Percentiles rank a stretch among this genome's conserved stretches.
Conservation (phyloP, 1,284 basidiomycete genomes). For the Testicularia cyperi region DNA sequence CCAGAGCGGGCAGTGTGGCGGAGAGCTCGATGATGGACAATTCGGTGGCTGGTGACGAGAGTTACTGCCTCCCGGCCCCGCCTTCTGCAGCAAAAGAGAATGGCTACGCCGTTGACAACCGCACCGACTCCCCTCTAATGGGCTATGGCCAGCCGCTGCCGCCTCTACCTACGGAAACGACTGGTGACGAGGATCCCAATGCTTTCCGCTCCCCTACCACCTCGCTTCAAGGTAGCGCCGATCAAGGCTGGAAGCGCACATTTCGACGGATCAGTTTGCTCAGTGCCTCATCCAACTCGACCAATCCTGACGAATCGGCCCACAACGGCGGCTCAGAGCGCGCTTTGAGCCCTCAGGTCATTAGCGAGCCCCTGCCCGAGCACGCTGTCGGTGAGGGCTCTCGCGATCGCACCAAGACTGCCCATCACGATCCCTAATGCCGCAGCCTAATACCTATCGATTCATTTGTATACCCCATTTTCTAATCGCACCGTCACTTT, state of each 20-base stretch:
- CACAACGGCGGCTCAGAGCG: too few species aligned
- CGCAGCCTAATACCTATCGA: too few species aligned
- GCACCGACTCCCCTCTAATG: slow-evolving; percentile 12
- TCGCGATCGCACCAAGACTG: too few species aligned
- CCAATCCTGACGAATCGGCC: slow-evolving; percentile 1
- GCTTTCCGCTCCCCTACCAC: slow-evolving; percentile 10
- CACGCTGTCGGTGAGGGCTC: too few species aligned
- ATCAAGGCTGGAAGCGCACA: slow-evolving; percentile 32
- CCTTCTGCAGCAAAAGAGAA: neutral
- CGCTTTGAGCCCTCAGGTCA: too few species aligned
- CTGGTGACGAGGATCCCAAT: slow-evolving; percentile 22
- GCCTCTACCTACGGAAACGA: slow-evolving; percentile 28
- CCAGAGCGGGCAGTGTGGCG: slow-evolving; percentile 12
- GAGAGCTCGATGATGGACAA: slow-evolving; percentile 26
- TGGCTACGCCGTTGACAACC: too few species aligned
- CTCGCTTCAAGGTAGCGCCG: slow-evolving; percentile 4
- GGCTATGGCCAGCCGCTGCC: slow-evolving; percentile 15
- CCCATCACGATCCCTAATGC: too few species aligned
- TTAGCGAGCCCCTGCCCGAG: too few species aligned
- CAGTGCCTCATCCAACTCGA: slow-evolving; percentile 2
- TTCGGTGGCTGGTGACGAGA: slow-evolving; percentile 42
- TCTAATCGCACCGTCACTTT: too few species aligned
- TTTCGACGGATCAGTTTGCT: slow-evolving; percentile 27
- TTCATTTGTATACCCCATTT: too few species aligned
- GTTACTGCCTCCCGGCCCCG: slow-evolving; percentile 24